Evolutionary conservation across 192 early-diverging fungal species (phyloP).

Genomic region (Geranomyces michiganensis): DNA sequence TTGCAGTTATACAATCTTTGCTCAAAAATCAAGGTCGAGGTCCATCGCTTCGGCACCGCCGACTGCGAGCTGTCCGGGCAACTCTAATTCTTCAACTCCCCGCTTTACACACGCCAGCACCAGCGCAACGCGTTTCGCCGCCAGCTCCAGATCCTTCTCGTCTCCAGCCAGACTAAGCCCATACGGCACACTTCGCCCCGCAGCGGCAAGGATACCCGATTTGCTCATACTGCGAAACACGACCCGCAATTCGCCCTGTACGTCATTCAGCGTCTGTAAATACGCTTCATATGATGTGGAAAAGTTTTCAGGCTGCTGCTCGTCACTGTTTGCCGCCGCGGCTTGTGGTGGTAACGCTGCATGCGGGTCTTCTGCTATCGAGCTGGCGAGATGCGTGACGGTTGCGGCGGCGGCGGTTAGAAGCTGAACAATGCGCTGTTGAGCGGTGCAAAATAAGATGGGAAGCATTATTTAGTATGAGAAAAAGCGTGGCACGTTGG

Average conservation of each 20-base stretch:
- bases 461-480: too few species aligned
- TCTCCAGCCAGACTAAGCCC: constrained; percentile 24
- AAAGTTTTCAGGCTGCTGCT: neutral
- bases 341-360: neutral
- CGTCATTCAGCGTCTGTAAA: neutral
- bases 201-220: constrained; percentile 2
- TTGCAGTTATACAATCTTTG: too few species aligned
- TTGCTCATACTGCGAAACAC: neutral
- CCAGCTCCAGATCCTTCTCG: constrained; percentile 31
- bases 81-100: neutral
- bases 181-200: constrained; percentile 7
- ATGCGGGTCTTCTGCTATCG: neutral
- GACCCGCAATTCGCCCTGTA: neutral
- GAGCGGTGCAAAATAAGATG: too few species aligned
- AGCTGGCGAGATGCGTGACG: neutral
- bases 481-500: too few species aligned
- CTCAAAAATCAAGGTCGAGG: too few species aligned
- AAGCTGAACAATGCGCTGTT: neutral
- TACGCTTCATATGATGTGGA: neutral
- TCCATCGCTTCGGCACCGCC: too few species aligned
- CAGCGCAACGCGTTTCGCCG: constrained; percentile 23
- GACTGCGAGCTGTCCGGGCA: too few species aligned
- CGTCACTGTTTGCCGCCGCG: neutral
- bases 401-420: neutral
- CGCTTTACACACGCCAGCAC: constrained; percentile 16